Conservation (phyloP, 768 basidiomycete species). For the Pleurotus pulmonarius region DNA sequence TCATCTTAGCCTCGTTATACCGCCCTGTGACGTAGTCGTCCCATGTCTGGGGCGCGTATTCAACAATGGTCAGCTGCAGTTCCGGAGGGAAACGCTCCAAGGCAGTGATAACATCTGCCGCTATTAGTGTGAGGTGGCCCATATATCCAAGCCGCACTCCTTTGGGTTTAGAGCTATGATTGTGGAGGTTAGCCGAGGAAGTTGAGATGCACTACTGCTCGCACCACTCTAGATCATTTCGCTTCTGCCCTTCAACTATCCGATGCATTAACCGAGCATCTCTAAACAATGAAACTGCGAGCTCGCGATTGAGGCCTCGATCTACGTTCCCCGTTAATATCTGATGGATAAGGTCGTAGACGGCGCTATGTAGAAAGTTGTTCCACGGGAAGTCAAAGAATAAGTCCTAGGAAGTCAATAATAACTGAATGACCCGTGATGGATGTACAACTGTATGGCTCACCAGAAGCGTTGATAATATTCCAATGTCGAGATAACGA, state of each 20-base stretch:
- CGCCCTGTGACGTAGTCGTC: conserved; percentile 84
- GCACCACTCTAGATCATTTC: conserved; percentile 76
- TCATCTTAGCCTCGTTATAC: conserved; percentile 82
- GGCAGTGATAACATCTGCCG: conserved; percentile 90
- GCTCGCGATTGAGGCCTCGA: conserved; percentile 77
- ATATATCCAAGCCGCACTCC: conserved; percentile 88
- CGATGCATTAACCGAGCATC: conserved; percentile 80
- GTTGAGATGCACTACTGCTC: conserved; percentile 12
- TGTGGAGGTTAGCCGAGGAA: not conserved
- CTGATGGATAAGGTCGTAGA: conserved; percentile 95
- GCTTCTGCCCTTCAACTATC: conserved; percentile 81
- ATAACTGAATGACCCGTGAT: not conserved
- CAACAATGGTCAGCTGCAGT: conserved; percentile 58
- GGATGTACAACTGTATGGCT: conserved; percentile 26
- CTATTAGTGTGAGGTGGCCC: conserved; percentile 94
- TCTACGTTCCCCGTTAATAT: conserved; percentile 87
- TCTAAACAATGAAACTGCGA: conserved; percentile 81
- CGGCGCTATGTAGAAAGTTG: conserved; percentile 94
- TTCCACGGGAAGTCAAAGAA: conserved; percentile 98
- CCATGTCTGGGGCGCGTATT: conserved; percentile 80
- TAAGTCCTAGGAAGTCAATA: conserved; percentile 56
- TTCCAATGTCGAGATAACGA: conserved; percentile 67
- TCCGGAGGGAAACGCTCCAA: conserved; percentile 86
- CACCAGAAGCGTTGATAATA: conserved; percentile 77
- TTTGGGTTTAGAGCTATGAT: conserved; percentile 61